Evolutionary conservation across 1,139 yeast genomes (phyloP).

Genomic region (Yamadazyma pseudoaaseri): DNA sequence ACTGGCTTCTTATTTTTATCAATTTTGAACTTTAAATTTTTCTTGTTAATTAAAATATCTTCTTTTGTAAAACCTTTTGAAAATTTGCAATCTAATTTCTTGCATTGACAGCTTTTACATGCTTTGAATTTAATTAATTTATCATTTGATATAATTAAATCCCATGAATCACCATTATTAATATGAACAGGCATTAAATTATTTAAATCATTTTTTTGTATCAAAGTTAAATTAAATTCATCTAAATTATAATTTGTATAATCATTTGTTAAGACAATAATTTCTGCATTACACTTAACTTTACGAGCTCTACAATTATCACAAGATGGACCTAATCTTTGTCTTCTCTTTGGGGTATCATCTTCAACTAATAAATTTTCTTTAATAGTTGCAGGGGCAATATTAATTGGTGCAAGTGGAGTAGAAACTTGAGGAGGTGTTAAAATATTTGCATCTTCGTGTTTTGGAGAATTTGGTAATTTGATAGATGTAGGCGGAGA

Average conservation of each 20-base stretch:
- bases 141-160: constrained; percentile 22
- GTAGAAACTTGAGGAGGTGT: not conserved
- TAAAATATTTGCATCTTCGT: not conserved
- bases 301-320: constrained; percentile 71
- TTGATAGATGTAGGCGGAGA: constrained; percentile 10
- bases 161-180: constrained; percentile 6
- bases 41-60: constrained; percentile 39
- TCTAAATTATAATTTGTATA: constrained; percentile 9
- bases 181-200: constrained; percentile 6
- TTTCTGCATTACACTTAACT: constrained; percentile 73
- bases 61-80: constrained; percentile 62
- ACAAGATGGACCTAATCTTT: constrained; percentile 74
- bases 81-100: constrained; percentile 47
- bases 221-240: constrained; percentile 12
- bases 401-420: constrained; percentile 1
- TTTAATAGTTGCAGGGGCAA: not conserved
- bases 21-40: constrained; percentile 12
- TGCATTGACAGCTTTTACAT: constrained; percentile 49
- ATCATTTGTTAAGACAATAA: constrained; percentile 23
- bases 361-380: not conserved
- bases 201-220: constrained; percentile 4
- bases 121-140: constrained; percentile 49
- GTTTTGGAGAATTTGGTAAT: constrained; percentile 2
- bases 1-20: constrained; percentile 13
- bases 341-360: constrained; percentile 40